Percentiles rank a stretch among this genome's conserved stretches.
Conservation (phyloP, 768 basidiomycete species). For the Boletus sp. region DNA sequence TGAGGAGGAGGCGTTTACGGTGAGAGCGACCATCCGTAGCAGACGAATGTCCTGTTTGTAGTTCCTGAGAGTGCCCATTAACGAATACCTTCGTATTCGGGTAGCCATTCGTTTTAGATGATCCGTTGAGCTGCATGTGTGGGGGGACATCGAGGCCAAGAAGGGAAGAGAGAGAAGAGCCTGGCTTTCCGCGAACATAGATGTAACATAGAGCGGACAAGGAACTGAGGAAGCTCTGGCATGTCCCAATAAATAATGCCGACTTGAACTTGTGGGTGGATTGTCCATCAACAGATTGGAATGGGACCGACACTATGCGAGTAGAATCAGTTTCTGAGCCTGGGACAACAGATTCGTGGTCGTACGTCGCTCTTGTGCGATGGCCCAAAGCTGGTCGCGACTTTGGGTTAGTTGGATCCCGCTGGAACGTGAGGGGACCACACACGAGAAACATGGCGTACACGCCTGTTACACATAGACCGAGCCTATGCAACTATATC, state of each 20-base stretch:
- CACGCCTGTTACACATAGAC: constrained; percentile 79
- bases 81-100: constrained; percentile 35
- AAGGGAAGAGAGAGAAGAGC: constrained; percentile 50
- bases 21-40: constrained; percentile 35
- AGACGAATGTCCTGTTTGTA: constrained; percentile 25
- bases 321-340: background rate
- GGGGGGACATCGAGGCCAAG: constrained; percentile 56
- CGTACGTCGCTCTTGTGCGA: constrained; percentile 91
- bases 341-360: background rate
- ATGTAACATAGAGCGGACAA: constrained; percentile 79
- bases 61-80: constrained; percentile 31
- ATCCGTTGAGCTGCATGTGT: constrained; percentile 16
- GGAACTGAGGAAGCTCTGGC: constrained; percentile 77
- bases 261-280: constrained; percentile 78
- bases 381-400: constrained; percentile 71
- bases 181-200: constrained; percentile 53
- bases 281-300: constrained; percentile 63
- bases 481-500: constrained; percentile 45
- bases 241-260: constrained; percentile 80
- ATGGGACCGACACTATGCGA: constrained; percentile 75
- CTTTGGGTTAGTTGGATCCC: constrained; percentile 3
- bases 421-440: constrained; percentile 1
- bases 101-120: constrained; percentile 27
- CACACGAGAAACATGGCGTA: constrained; percentile 90
- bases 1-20: constrained; percentile 54